These are phyloP conservation scores for Coprinopsis cinerea DNA, from an alignment of 768 basidiomycete genomes.

Conservation along the genomic window DNA sequence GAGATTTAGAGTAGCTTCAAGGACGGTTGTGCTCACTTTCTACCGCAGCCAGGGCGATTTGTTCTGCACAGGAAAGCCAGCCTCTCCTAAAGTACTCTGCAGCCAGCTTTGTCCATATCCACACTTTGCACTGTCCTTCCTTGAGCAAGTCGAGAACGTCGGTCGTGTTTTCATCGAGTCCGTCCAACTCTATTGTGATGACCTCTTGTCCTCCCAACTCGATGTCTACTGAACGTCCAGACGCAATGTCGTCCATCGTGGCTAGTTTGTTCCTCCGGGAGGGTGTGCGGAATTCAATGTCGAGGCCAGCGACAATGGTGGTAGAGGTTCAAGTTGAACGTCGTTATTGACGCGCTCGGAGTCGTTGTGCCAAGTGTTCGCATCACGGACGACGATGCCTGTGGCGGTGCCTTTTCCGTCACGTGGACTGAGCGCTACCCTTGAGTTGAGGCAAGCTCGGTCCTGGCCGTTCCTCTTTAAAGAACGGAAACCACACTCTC, in stretches of 20 bases:
- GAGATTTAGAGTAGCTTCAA: neutral
- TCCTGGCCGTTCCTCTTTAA: too few relatives aligned
- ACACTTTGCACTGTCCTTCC: constrained; percentile 65
- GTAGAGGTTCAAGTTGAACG: constrained; percentile 18
- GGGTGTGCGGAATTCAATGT: neutral
- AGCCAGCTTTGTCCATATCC: constrained; percentile 78
- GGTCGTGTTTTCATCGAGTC: constrained; percentile 73
- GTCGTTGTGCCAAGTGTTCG: constrained; percentile 19
- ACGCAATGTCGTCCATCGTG: constrained; percentile 28
- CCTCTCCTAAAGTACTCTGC: constrained; percentile 86
- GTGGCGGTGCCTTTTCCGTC: neutral
- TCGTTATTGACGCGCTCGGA: constrained; percentile 18
- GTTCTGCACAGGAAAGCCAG: constrained; percentile 69
- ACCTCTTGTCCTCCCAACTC: constrained; percentile 80
- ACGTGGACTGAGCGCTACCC: neutral
- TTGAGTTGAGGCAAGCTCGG: too few relatives aligned
- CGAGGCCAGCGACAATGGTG: neutral
- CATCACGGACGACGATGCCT: neutral
- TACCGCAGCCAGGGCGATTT: constrained; percentile 61
- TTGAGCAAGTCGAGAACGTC: constrained; percentile 69
- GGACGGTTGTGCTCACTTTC: constrained; percentile 43
- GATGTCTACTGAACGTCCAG: constrained; percentile 60
- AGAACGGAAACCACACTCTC: too few relatives aligned
- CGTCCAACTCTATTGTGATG: constrained; percentile 84
- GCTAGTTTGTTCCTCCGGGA: neutral